Base-by-base conservation (phyloP, 2,329 filamentous ascomycete genomes). In the Tolypocladium tropicale region DNA sequence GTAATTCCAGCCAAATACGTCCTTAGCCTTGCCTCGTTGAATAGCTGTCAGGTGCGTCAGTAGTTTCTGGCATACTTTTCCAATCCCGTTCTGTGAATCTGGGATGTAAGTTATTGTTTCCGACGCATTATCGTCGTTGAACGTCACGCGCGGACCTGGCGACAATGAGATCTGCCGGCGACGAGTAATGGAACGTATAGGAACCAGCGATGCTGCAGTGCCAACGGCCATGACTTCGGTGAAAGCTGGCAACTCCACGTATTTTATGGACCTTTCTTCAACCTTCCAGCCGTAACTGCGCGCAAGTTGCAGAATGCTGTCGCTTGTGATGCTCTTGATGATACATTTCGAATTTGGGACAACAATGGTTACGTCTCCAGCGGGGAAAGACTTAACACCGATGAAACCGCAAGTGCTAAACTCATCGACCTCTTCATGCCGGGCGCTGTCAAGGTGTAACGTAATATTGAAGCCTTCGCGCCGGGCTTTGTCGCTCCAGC, bases 361-460 rank as follows among this genome's bases (percentile, higher is more conserved):
- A 6, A 94, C 85, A 2, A 97, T 76, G 6, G 88, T 93, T 11
- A 87, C 76, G 32, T 80, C 72, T 4, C 76, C 74, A 33, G 78
- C 78, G 4, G 78, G 81, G 48, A 84, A 50, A 21, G 79, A 79
- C 62, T 81, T 78, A 6, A 89, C 87, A 3, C 91, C 94, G 60
- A 97, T 88, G 71, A 97, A 97, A 1, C 90, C 93, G 60, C 87
- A 91, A 0, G 94, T 97, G 62, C 88, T 94, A 69, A 97, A 97
- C 78, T 97, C 93, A 67, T 97, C 93, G 60, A 97, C 83, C 70
- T 95, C 90, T 57, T 83, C 86, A 63, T 92, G 82, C 12, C 82
- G 89, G 66, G 85, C 85, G 69, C 89, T 94, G 73, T 97, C 94
- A 55, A 97, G 76, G 70, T 97, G 93, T 65, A 97, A 77, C 2